Base-by-base conservation (phyloP, 1,284 basidiomycete species). In the Malassezia globosa region DNA sequence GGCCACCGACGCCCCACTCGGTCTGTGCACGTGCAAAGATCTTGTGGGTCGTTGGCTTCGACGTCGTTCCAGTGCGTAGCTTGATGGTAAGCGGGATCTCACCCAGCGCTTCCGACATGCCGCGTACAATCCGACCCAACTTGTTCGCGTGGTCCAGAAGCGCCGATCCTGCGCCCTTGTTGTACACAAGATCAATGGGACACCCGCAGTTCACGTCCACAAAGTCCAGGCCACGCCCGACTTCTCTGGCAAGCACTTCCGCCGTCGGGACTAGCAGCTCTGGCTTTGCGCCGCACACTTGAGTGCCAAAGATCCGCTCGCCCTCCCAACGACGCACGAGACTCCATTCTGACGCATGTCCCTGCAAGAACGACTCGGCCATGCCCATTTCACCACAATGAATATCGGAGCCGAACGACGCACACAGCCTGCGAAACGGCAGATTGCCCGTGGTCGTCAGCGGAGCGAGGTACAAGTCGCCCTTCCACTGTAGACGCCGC, bases 201-300 rank as follows among this genome's bases (percentile, higher is more conserved):
- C 92, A 96, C 4, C 92, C 92, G 72, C 87, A 87, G 70, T 97
- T 97, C 60, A 96, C 75, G 63, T 97, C 92, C 10, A 92, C 85
- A 66, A 92, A 94, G 68, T 94, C 87, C 23, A 92, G 73, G 19
- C 80, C 78, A 8, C 76, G 75, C 0, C 62, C 63, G 1, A 66
- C 49, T 63, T 88, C 83, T 52, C 78, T 80, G 1, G 78, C 81
- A 18, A 96, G 77, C 7, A 84, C 77, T 71, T 97, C 92, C 0
- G 89, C 87, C 0, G 83, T 81, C 0, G 87, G 82, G 0, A 89
- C 82, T 29, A 92, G 76, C 3, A 80, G 78, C 1, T 78, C 58
- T 4, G 75, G 69, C 51, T 73, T 76, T 2, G 72, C 72, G 4
- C 76, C 76, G 21, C 77, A 76, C 18, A 79, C 73, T 1, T 96